Conservation (phyloP, 129 eudicot species). For the Tagetes erecta region DNA sequence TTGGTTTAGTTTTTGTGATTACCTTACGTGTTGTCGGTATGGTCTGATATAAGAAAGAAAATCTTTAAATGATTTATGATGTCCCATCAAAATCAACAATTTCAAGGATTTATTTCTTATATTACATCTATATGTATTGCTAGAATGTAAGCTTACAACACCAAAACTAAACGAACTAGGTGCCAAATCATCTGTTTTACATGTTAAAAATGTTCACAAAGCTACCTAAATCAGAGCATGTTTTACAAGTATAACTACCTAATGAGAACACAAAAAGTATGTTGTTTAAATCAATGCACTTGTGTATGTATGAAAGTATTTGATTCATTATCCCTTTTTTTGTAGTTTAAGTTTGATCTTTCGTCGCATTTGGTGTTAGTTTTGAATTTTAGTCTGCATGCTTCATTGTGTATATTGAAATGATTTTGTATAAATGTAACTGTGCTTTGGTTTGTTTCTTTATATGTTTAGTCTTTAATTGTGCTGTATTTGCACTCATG, state of each 20-base stretch:
- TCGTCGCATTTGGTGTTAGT: not conserved
- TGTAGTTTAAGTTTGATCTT: not conserved
- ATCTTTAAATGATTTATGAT: not conserved
- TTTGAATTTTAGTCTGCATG: not conserved
- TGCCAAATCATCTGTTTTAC: not conserved
- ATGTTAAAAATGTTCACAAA: not conserved
- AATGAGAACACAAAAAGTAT: not conserved
- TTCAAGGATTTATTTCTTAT: not conserved
- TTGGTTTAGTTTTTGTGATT: not conserved
- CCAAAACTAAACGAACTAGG: not conserved
- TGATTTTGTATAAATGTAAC: not conserved
- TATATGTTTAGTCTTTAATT: not conserved
- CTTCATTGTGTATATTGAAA: not conserved
- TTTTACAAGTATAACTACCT: not conserved
- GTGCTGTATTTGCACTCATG: not conserved
- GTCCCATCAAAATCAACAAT: not conserved
- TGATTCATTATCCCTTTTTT: not conserved
- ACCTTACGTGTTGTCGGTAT: not conserved
- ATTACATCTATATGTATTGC: not conserved
- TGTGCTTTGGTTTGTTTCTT: not conserved
- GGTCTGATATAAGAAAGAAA: not conserved
- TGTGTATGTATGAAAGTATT: not conserved
- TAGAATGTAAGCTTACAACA: not conserved
- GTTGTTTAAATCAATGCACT: not conserved
- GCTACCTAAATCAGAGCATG: not conserved